Conservation (phyloP, 2,329 filamentous ascomycete genomes). For the Trichoderma koningiopsis region DNA sequence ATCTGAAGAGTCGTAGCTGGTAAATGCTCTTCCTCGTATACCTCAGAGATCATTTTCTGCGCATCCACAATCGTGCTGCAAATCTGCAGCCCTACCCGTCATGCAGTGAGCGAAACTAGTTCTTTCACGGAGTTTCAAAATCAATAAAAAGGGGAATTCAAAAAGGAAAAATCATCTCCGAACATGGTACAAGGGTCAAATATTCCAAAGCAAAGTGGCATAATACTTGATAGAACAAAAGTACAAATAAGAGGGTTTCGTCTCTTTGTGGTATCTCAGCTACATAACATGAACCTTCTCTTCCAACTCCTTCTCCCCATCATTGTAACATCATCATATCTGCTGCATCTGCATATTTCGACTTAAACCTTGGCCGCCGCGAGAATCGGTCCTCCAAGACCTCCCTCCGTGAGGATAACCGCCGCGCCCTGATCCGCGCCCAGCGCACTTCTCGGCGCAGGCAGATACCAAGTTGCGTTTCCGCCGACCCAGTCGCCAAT, state of each 20-base stretch:
- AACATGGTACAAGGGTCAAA: neutral
- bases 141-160: neutral
- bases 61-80: neutral
- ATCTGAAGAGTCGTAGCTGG: neutral
- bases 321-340: neutral
- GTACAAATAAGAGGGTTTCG: neutral
- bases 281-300: neutral
- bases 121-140: neutral
- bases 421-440: conserved; percentile 11
- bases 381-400: conserved; percentile 15
- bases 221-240: neutral
- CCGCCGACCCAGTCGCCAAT: conserved; percentile 17
- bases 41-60: neutral
- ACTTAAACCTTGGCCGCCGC: conserved; percentile 13
- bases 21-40: neutral
- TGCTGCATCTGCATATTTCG: neutral
- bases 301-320: neutral
- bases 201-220: neutral
- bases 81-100: neutral
- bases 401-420: conserved; percentile 16
- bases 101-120: neutral
- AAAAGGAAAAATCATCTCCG: neutral
- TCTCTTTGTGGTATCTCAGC: conserved; percentile 14
- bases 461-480: conserved; percentile 13
- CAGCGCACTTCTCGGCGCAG: conserved; percentile 1